These are phyloP conservation scores for Cladophialophora psammophila DNA, from an alignment of 2,329 filamentous ascomycete species.

Conservation along the genomic window DNA sequence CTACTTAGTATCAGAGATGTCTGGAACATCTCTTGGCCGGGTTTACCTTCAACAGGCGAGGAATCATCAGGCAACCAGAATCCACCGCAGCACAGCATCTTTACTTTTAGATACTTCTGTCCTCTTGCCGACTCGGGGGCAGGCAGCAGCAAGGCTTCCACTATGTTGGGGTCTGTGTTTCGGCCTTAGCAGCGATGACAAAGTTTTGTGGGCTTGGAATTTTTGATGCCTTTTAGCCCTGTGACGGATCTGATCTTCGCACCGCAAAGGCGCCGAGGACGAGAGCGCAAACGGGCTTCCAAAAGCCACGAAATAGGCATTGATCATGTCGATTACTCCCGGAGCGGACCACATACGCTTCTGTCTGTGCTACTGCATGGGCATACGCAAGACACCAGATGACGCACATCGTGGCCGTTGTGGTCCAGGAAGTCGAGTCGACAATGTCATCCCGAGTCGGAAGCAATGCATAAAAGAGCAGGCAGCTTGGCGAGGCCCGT, in stretches of 20 bases:
- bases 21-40: constrained; percentile 11
- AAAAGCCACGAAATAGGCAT: neutral
- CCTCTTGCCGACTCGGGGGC: neutral
- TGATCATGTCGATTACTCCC: constrained; percentile 2
- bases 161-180: neutral
- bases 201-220: constrained; percentile 4
- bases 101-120: constrained; percentile 20
- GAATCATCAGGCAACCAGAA: constrained; percentile 24
- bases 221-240: constrained; percentile 16
- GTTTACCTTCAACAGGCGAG: constrained; percentile 22
- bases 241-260: neutral
- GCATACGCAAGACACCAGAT: constrained; percentile 8
- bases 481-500: neutral
- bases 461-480: neutral
- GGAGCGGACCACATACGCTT: neutral
- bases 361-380: neutral
- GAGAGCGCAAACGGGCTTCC: neutral
- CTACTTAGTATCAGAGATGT: constrained; percentile 12
- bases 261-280: constrained; percentile 14
- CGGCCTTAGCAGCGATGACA: neutral
- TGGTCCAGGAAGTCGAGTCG: neutral
- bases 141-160: constrained; percentile 18
- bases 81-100: neutral
- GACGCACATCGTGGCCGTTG: constrained; percentile 12
- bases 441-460: neutral